Percentiles rank a stretch among this genome's conserved stretches.
phyloP scores from a whole-genome alignment of 2,329 filamentous ascomycete genomes.

The Curvularia sp. region DNA sequence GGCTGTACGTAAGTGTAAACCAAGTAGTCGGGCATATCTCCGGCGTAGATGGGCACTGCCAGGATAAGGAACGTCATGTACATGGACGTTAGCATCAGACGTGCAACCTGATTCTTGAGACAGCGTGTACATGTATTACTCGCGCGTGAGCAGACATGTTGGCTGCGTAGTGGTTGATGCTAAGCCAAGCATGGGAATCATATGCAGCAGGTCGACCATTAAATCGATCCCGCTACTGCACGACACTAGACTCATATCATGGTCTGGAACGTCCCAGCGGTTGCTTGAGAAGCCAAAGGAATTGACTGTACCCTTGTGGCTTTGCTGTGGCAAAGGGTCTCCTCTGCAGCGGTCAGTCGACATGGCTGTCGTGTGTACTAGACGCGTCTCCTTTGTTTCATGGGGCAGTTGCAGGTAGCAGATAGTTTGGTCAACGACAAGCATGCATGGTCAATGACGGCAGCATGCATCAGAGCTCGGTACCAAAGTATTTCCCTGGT shows the following conservation, averaged over 20 bases:
- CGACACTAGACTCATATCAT: not conserved
- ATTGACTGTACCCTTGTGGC: not conserved
- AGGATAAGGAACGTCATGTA: not conserved
- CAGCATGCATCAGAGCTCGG: conserved; percentile 3
- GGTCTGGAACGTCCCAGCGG: conserved; percentile 9
- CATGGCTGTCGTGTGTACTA: conserved; percentile 3
- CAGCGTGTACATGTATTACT: conserved; percentile 3
- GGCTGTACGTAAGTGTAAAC: conserved; percentile 15
- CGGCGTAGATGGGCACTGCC: conserved; percentile 2
- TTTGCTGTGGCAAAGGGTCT: not conserved
- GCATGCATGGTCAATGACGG: conserved; percentile 10
- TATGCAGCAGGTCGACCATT: conserved; percentile 14
- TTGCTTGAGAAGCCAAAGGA: conserved; percentile 4
- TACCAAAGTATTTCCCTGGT: not conserved
- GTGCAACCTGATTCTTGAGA: not conserved
- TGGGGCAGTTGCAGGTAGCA: conserved; percentile 7
- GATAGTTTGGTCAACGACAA: conserved; percentile 1
- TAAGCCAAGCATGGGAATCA: not conserved
- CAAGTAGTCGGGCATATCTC: conserved; percentile 1
- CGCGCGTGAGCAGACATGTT: conserved; percentile 1
- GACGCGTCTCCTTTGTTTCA: conserved; percentile 3
- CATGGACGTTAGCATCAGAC: conserved; percentile 1
- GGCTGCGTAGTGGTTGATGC: not conserved
- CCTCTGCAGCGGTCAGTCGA: not conserved
- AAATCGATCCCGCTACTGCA: not conserved